Percentiles rank a stretch among this genome's conserved stretches.
Evolutionary conservation across 768 basidiomycete genomes (phyloP).

Genomic region (Mrakia hoshinonis): DNA sequence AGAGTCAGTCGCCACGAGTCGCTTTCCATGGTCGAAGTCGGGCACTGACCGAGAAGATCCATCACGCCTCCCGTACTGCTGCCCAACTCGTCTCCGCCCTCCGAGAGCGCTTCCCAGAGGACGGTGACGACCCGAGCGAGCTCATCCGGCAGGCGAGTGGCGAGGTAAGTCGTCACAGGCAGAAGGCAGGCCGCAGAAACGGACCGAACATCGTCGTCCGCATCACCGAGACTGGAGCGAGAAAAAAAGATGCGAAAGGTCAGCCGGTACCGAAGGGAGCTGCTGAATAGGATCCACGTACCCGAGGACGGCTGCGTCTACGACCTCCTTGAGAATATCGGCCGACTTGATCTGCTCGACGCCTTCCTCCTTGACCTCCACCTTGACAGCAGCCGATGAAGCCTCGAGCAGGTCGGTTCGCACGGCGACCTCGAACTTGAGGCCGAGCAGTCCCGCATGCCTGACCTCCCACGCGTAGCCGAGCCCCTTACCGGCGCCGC

Average conservation of each 20-base stretch:
- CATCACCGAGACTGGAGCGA: slow-evolving; percentile 62
- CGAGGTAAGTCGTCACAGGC: slow-evolving; percentile 75
- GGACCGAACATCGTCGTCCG: slow-evolving; percentile 90
- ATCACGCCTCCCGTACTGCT: slow-evolving; percentile 95
- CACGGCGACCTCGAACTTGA: slow-evolving; percentile 97
- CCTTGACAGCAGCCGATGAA: neutral
- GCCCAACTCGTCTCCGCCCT: slow-evolving; percentile 92
- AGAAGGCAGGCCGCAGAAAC: slow-evolving; percentile 86
- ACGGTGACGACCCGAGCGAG: slow-evolving; percentile 68
- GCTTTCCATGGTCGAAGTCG: neutral
- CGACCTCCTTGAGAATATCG: slow-evolving; percentile 65
- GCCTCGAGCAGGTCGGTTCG: slow-evolving; percentile 66
- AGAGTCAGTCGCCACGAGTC: neutral
- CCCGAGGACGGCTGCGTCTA: slow-evolving; percentile 87
- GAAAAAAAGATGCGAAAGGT: neutral
- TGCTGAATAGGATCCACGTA: no score
- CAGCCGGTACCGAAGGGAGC: neutral
- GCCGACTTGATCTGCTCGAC: slow-evolving; percentile 27
- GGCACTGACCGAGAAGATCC: slow-evolving; percentile 73
- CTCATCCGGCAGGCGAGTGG: slow-evolving; percentile 57
- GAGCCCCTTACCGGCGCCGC: slow-evolving; percentile 26
- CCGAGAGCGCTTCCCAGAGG: slow-evolving; percentile 78
- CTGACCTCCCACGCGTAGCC: slow-evolving; percentile 88
- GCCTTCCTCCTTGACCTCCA: slow-evolving; percentile 33
- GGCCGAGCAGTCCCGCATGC: slow-evolving; percentile 91